These are phyloP conservation scores for Colletotrichum musicola DNA, from an alignment of 2,329 filamentous ascomycete species.

Conservation along the genomic window DNA sequence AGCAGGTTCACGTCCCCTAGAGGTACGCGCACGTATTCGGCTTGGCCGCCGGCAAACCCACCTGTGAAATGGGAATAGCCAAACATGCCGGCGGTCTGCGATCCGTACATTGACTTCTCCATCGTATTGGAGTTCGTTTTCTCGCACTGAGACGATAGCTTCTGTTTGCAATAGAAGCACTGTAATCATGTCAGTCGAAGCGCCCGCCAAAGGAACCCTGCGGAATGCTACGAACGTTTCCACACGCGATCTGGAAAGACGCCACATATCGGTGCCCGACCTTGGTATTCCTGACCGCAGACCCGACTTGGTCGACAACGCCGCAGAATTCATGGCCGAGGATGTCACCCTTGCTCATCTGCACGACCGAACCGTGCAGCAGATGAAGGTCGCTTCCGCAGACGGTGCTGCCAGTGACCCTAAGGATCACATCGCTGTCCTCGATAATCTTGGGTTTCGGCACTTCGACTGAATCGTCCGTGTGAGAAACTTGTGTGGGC, in stretches of 20 bases:
- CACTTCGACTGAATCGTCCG: slow-evolving; percentile 64
- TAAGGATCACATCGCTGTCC: slow-evolving; percentile 81
- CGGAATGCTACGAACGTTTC: slow-evolving; percentile 47
- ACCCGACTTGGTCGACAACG: slow-evolving; percentile 67
- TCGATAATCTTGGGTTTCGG: slow-evolving; percentile 81
- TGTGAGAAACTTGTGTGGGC: background rate
- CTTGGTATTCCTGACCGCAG: slow-evolving; percentile 64
- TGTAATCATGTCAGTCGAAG: slow-evolving; percentile 42
- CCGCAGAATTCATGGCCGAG: slow-evolving; percentile 74
- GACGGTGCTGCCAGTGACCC: slow-evolving; percentile 74
- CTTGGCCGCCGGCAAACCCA: slow-evolving; percentile 88
- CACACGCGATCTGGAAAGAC: slow-evolving; percentile 86
- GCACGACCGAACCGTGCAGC: slow-evolving; percentile 67
- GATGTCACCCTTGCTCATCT: slow-evolving; percentile 75
- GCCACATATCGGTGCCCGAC: slow-evolving; percentile 81
- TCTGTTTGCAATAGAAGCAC: slow-evolving; percentile 84
- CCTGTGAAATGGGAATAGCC: slow-evolving; percentile 85
- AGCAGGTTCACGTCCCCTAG: slow-evolving; percentile 85
- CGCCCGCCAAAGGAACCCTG: accelerated
- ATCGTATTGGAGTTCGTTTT: slow-evolving; percentile 81
- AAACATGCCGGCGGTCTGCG: slow-evolving; percentile 79
- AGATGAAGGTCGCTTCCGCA: slow-evolving; percentile 72
- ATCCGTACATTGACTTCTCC: slow-evolving; percentile 82
- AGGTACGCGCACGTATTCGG: slow-evolving; percentile 87
- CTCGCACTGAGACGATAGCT: slow-evolving; percentile 84